A percentile compares a stretch with the other conserved stretches of the same genome.
phyloP scores from a whole-genome alignment of 139 green algal genomes.

The Micractinium sp. region DNA sequence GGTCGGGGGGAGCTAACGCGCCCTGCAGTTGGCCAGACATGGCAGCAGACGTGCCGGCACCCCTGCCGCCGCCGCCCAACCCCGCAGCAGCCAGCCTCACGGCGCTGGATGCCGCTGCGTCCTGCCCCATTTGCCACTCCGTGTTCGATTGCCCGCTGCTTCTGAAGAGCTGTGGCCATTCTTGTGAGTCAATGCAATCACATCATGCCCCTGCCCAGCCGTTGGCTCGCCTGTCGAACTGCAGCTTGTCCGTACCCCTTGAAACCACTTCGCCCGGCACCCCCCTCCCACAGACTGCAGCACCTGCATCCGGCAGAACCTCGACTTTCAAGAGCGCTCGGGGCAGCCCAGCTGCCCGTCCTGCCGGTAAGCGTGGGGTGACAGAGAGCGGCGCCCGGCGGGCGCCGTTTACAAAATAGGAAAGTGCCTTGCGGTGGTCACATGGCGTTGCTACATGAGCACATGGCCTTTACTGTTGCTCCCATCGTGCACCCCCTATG shows the following conservation, averaged over 20 bases:
- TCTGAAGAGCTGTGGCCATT: slow-evolving; percentile 49
- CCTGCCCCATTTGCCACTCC: slow-evolving; percentile 47
- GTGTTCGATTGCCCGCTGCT: slow-evolving; percentile 47
- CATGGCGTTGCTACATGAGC: no score
- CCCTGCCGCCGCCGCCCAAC: background rate
- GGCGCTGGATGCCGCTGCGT: background rate
- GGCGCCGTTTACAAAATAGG: no score
- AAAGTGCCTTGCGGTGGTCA: no score
- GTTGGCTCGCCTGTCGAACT: background rate
- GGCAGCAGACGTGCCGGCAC: background rate
- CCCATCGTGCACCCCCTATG: background rate
- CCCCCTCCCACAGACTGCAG: slow-evolving; percentile 47
- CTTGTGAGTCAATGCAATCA: slow-evolving; percentile 37
- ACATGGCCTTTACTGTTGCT: background rate
- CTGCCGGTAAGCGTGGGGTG: slow-evolving; percentile 27
- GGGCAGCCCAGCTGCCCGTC: slow-evolving; percentile 41
- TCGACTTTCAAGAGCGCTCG: slow-evolving; percentile 46
- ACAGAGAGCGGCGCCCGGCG: no score
- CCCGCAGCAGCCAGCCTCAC: no score
- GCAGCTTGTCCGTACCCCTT: background rate
- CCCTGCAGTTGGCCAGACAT: no score
- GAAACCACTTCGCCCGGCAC: no score
- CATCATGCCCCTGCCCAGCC: background rate
- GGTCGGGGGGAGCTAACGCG: background rate
- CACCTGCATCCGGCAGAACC: slow-evolving; percentile 53